A percentile compares a stretch with the other conserved stretches of the same genome.
phyloP scores from a whole-genome alignment of 148 eudicot genomes.

The Polygonum aviculare region DNA sequence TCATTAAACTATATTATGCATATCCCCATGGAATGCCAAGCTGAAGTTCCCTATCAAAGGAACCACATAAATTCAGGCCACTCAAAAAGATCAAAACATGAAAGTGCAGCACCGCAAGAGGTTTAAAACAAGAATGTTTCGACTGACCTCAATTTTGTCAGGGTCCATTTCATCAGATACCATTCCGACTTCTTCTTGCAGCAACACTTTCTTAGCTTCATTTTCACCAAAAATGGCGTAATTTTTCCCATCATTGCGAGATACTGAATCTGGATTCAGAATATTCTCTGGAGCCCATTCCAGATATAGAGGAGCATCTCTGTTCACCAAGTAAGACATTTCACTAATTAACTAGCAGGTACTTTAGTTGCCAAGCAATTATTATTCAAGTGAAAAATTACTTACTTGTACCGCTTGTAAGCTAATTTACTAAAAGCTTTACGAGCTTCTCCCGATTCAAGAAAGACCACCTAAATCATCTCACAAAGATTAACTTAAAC shows the following conservation, averaged over 20 bases:
- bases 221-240: constrained; percentile 37
- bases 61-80: not conserved
- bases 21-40: not conserved
- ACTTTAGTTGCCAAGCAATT: not conserved
- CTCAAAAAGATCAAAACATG: not conserved
- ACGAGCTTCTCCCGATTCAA: constrained; percentile 90
- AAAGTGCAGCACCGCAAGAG: not conserved
- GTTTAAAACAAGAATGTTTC: constrained; percentile 1
- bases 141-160: constrained; percentile 85
- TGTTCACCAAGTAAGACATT: constrained; percentile 12
- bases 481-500: not conserved
- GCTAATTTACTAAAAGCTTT: constrained; percentile 60
- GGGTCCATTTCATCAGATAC: constrained; percentile 55
- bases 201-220: constrained; percentile 42
- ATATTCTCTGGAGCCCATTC: constrained; percentile 90
- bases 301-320: constrained; percentile 82
- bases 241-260: constrained; percentile 20
- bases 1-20: not conserved
- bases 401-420: constrained; percentile 92
- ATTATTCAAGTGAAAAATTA: constrained; percentile 7
- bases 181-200: constrained; percentile 48
- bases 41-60: not conserved
- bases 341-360: too few species aligned
- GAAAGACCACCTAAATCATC: constrained; percentile 55
- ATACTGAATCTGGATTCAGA: constrained; percentile 33